Evolutionary conservation across 257 asterid species (phyloP), one percentile per base, ranked within the genome.

Genomic region (Capsicum chinense): DNA sequence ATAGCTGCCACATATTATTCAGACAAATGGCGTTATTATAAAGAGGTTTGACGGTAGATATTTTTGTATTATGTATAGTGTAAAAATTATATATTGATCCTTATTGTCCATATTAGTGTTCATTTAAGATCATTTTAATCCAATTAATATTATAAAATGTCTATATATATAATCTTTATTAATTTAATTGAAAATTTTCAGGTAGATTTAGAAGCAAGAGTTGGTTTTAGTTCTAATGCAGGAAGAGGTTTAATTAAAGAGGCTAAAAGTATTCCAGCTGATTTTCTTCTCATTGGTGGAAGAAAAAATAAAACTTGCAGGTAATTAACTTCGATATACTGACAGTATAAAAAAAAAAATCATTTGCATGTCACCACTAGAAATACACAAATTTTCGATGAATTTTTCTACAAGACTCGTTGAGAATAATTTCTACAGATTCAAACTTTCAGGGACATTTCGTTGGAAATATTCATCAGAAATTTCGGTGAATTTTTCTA

Each of bases 161-260:
- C 0, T 73, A 62, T 48, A 3, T 19, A 3, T 48, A 3, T 19
- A 3, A 74, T 50, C 50, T 74, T 0, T 48, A 83, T 54, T 13
- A 9, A 47, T 17, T 70, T 60, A 10, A 67, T 80, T 9, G 35
- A 19, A 69, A 12, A 73, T 64, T 58, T 44, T 57, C 89, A 94
- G 97, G 97, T 93, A 8, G 86, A 88, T 86, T 87, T 94, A 93
- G 98, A 93, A 82, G 98, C 94, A 13, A 87, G 97, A 86, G 92
- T 94, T 52, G 97, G 94, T 74, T 84, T 90, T 79, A 88, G 88
- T 86, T 87, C 94, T 4, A 86, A 86, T 63, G 81, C 90, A 33
- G 95, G 94, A 14, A 92, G 80, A 83, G 97, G 95, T 5, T 88
- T 94, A 15, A 57, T 86, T 3, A 92, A 88, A 57, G 98, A 93